Evolutionary conservation across 176 grass and related monocot species (phyloP), one percentile per base, ranked within the genome.

Genomic region (Thalia dealbata): DNA sequence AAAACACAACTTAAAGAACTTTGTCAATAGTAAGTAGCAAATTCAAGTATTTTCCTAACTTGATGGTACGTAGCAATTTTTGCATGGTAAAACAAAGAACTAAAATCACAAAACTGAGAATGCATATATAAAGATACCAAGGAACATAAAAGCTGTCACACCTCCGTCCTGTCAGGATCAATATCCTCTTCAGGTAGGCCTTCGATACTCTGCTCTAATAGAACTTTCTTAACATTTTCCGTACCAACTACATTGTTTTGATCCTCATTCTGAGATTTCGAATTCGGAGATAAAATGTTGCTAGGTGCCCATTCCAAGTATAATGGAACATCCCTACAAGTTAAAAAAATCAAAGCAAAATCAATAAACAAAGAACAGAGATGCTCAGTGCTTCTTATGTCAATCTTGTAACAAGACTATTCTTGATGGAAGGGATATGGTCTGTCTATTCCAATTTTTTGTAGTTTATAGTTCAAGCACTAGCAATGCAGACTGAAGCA

Each of bases 291-390:
- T 58, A 97, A 86, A 88, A 97, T 97, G 50, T 92, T 73, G 3
- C 86, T 85, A 73, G 90, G 90, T 26, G 89, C 95, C 89, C 89
- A 92, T 79, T 97, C 95, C 82, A 97, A 87, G 67, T 97, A 97
- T 38, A 97, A 71, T 77, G 89, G 95, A 82, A 81, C 86, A 88
- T 97, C 93, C 76, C 93, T 92, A 78, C 55, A 67, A 63, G 18
- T 74, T 63, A 41, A 10, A 32, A 67, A 76, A 84, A 24, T 0
- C 51, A 73, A 72, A 16, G 70, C 75, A 69, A 24, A 22, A 60
- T 62, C 10, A 63, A 8, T 25, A 59, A 62, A 41, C 4, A 61
- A 56, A 14, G 54, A 56, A 1, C 21, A 13, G 28, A 30, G 2
- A 68, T 18, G 19, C 35, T 68, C 3, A 68, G 12, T 68, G 3